Evolutionary conservation across 305 asterid species (phyloP), one percentile per base, ranked within the genome.

Genomic region (Solanum hybrid): DNA sequence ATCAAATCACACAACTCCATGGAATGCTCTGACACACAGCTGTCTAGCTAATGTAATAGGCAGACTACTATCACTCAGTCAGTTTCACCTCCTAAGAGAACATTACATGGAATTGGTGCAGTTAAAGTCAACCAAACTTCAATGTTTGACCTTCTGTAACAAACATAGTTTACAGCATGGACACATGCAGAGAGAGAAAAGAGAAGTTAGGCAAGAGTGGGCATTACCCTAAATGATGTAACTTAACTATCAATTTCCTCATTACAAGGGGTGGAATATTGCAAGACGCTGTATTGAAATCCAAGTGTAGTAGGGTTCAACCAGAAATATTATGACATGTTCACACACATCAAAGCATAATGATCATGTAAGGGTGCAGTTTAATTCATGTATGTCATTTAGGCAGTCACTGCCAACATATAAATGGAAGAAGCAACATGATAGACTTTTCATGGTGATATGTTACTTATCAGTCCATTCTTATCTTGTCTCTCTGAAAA

Each of bases 111-210:
- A 41, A 45, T 41, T 83, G 38, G 70, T 26, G 65, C 87, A 39
- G 34, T 39, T 81, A 81, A 38, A 38, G 68, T 38, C 61, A 80
- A 80, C 14, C 36, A 38, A 38, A 39, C 33, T 37, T 80, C 86
- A 80, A 79, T 37, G 65, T 37, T 79, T 80, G 61, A 80, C 22
- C 57, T 37, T 39, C 32, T 38, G 73, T 26, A 27, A 83, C 73
- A 83, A 29, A 29, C 87, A 45, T 5, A 29, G 37, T 26, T 41
- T 83, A 83, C 37, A 45, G 27, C 39, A 79, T n/a, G 32, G 86
- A 79, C 86, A 79, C 86, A 79, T 79, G 86, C 33, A 79, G 17
- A 79, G 61, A 79, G 86, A 79, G 61, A n/a, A 79, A 79, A 41
- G 87, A 27, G 27, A 27, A 51, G 31, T 51, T 10, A 37, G 87